phyloP scores from a whole-genome alignment of 2,329 filamentous ascomycete species.

The Fusarium coicis region DNA sequence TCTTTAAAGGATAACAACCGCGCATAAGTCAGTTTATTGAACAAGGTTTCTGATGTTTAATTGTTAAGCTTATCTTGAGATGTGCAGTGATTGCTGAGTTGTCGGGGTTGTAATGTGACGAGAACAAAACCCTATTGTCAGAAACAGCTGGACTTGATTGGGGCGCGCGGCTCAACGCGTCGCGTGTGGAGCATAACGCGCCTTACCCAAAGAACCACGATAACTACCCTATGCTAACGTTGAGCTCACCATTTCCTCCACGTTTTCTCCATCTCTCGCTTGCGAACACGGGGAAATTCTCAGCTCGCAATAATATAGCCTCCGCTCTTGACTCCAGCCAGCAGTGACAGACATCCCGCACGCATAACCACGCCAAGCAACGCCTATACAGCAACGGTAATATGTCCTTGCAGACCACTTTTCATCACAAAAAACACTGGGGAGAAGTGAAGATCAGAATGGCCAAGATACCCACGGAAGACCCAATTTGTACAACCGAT shows the following conservation, averaged over 20 bases:
- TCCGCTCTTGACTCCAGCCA: neutral
- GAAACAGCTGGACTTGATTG: neutral
- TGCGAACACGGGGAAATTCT: neutral
- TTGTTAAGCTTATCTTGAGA: neutral
- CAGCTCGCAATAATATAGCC: neutral
- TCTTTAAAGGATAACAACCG: neutral
- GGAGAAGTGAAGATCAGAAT: neutral
- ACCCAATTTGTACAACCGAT: conserved; percentile 2
- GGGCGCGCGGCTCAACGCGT: neutral
- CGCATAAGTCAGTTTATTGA: neutral
- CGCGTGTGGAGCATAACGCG: neutral
- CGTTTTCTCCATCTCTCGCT: neutral
- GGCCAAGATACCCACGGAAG: neutral
- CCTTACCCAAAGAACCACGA: neutral
- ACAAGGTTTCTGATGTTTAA: neutral
- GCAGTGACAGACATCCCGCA: neutral
- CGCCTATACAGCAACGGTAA: neutral
- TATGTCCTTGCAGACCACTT: neutral
- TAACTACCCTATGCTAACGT: neutral
- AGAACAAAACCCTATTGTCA: no score
- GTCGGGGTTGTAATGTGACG: neutral
- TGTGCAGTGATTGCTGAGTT: neutral
- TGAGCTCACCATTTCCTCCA: neutral
- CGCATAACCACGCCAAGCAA: neutral
- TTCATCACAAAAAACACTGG: neutral